Base-by-base conservation (phyloP, 2,329 filamentous ascomycete species). In the Colletotrichum cereale region DNA sequence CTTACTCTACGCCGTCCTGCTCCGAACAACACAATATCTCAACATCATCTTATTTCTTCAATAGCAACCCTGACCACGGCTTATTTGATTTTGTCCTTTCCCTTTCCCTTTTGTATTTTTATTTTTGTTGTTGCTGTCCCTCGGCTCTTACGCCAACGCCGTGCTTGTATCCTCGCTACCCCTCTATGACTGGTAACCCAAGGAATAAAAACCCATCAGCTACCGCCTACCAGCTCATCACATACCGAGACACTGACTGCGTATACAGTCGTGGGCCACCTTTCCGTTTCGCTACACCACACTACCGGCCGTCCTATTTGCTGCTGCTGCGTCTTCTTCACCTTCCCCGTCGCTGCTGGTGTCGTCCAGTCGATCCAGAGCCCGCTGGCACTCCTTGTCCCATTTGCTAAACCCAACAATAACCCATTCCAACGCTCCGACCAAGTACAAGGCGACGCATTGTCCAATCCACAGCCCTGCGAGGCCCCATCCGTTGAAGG, bases 401-500 rank as follows among this genome's bases (percentile, higher is more conserved):
- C 94, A 97, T 75, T 94, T 86, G 79, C 92, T 94, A 80, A 90
- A 86, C 1, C 89, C 91, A 34, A 97, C 93, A 77, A 97, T 92
- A 3, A 87, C 82, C 94, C 94, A 97, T 79, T 97, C 93, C 14
- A 93, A 79, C 1, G 86, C 84, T 2, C 94, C 94, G 0, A 97
- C 94, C 29, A 96, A 83, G 78, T 95, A 97, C 40, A 97, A 80
- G 0, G 93, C 93, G 72, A 94, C 90, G 77, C 93, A 95, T 78
- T 96, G 93, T 21, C 93, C 94, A 42, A 96, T 84, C 94, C 94
- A 97, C 21, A 97, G 82, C 0, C 94, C 94, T 24, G 86, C 86
- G 2, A 97, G 83, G 0, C 94, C 94, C 93, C 93, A 96, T 24
- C 93, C 93, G 77, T 96, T 89, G 76, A 96, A 96, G 2, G 94